Evolutionary conservation across 1,139 yeast species (phyloP).

Genomic region (Saccharomycopsis hybrid): DNA sequence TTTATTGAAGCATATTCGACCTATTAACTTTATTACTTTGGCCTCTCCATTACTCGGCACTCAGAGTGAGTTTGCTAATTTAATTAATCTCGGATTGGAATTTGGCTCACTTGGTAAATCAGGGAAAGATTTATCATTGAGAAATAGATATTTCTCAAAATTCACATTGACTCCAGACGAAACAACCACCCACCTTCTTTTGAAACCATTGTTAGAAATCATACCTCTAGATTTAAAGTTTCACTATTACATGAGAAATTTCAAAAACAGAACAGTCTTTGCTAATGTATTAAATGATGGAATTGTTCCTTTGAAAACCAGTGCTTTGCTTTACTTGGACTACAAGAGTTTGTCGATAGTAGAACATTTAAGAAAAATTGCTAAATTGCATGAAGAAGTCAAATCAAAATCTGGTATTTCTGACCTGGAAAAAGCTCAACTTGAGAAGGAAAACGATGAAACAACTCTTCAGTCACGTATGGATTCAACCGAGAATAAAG

Average conservation of each 20-base stretch:
- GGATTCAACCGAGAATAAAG: too few species aligned
- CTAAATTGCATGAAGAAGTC: constrained; percentile 23
- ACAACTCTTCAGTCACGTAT: too few species aligned
- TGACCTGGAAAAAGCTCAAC: constrained; percentile 1
- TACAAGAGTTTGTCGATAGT: constrained; percentile 43
- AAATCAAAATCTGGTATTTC: not conserved
- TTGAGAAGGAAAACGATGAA: too few species aligned
- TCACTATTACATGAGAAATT: constrained; percentile 54
- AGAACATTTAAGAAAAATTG: constrained; percentile 17
- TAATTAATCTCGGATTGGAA: constrained; percentile 75
- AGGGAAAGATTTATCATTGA: constrained; percentile 86
- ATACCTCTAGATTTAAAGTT: constrained; percentile 75
- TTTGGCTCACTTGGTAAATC: constrained; percentile 91
- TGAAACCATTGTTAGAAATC: constrained; percentile 59
- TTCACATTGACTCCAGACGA: constrained; percentile 22
- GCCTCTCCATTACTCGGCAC: constrained; percentile 88
- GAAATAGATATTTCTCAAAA: constrained; percentile 24
- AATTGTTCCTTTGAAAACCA: constrained; percentile 85
- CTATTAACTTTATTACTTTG: constrained; percentile 75
- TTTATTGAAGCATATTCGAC: constrained; percentile 58
- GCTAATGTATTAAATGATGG: constrained; percentile 86
- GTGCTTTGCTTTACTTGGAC: constrained; percentile 71
- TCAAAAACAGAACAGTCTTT: constrained; percentile 65
- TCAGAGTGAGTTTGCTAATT: constrained; percentile 79
- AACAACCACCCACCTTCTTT: constrained; percentile 4